Conservation (phyloP, 2,329 filamentous ascomycete genomes). For the Gremmenia infestans region DNA sequence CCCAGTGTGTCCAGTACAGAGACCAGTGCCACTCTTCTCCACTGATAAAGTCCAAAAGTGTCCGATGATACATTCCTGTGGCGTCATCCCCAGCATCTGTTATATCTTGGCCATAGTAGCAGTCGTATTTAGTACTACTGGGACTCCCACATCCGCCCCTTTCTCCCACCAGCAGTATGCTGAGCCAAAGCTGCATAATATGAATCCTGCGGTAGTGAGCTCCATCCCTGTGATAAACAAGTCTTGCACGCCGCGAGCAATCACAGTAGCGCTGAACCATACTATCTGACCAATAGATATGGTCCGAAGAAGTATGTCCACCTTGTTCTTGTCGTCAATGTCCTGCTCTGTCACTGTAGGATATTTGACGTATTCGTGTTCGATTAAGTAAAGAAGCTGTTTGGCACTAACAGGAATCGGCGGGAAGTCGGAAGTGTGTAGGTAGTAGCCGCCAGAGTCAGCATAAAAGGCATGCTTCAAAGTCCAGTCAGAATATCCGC, state of each 20-base stretch:
- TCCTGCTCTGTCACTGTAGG: slow-evolving; percentile 22
- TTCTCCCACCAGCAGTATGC: slow-evolving; percentile 22
- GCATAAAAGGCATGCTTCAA: slow-evolving; percentile 36
- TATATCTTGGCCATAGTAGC: slow-evolving; percentile 16
- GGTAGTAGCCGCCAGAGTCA: slow-evolving; percentile 37
- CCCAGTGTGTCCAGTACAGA: slow-evolving; percentile 14
- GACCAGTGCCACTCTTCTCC: slow-evolving; percentile 14
- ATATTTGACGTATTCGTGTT: slow-evolving; percentile 28
- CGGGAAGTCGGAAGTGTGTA: slow-evolving; percentile 28
- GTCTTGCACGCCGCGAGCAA: slow-evolving; percentile 12
- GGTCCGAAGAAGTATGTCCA: slow-evolving; percentile 29
- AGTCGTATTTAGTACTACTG: slow-evolving; percentile 7
- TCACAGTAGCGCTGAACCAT: slow-evolving; percentile 19
- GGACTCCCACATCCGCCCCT: slow-evolving; percentile 11
- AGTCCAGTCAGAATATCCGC: slow-evolving; percentile 31
- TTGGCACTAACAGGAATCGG: slow-evolving; percentile 36
- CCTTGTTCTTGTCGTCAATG: slow-evolving; percentile 30
- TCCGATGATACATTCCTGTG: slow-evolving; percentile 25
- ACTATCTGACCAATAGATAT: slow-evolving; percentile 22
- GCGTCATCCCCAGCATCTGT: slow-evolving; percentile 8
- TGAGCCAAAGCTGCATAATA: slow-evolving; percentile 13
- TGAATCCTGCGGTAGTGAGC: slow-evolving; percentile 21
- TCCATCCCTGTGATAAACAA: slow-evolving; percentile 21
- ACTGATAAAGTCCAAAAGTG: slow-evolving; percentile 33
- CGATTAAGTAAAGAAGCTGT: slow-evolving; percentile 31